Evolutionary conservation across 345 rosid genomes (phyloP).

Genomic region (Hibiscus trionum): DNA sequence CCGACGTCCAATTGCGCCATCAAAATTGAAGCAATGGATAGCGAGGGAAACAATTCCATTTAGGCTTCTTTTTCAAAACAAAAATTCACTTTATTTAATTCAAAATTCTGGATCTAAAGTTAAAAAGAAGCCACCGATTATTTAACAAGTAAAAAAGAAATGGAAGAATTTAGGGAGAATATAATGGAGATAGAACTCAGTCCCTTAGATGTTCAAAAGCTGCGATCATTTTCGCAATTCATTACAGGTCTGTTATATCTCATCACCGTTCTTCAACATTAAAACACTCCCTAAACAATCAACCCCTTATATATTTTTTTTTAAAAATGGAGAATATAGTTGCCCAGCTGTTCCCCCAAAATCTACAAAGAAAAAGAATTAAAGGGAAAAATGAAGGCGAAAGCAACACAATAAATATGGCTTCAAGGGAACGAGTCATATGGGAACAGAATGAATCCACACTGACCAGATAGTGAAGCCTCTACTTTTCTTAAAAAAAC

Average conservation of each 20-base stretch:
- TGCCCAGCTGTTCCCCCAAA: slow-evolving; percentile 33
- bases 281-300: background rate
- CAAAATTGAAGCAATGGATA: slow-evolving; percentile 27
- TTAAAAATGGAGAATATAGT: slow-evolving; percentile 25
- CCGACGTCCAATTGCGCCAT: slow-evolving; percentile 36
- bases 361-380: too few species aligned
- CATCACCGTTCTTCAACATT: slow-evolving; percentile 44
- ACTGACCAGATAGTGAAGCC: slow-evolving; percentile 85
- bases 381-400: background rate
- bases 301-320: too few species aligned
- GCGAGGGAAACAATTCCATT: slow-evolving; percentile 44
- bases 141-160: background rate
- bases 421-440: slow-evolving; percentile 90
- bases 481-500: background rate
- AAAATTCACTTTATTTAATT: background rate
- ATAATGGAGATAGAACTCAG: slow-evolving; percentile 37
- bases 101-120: background rate
- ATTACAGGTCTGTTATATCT: slow-evolving; percentile 88
- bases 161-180: background rate
- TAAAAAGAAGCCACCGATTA: background rate
- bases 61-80: background rate
- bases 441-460: slow-evolving; percentile 59
- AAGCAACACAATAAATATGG: slow-evolving; percentile 54
- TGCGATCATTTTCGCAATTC: slow-evolving; percentile 88
- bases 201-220: slow-evolving; percentile 85